phyloP scores from a whole-genome alignment of 257 asterid genomes.

The Voacanga thouarsii region DNA sequence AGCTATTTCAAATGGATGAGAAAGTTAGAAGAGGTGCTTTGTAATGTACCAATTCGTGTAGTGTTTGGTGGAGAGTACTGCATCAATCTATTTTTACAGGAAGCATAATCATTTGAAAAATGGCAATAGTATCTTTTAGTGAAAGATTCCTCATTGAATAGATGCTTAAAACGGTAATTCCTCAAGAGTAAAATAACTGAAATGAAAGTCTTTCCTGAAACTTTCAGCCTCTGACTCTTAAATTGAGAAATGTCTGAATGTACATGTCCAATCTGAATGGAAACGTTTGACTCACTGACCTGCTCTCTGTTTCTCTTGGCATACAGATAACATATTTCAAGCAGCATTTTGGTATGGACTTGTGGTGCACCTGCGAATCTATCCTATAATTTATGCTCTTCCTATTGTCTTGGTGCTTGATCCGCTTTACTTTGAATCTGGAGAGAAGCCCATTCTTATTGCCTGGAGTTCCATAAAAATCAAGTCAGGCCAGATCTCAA shows the following conservation, averaged over 20 bases:
- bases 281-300: constrained; percentile 4
- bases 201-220: not conserved
- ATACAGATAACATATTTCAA: constrained; percentile 59
- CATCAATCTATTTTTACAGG: not conserved
- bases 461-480: constrained; percentile 52
- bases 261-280: not conserved
- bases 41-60: not conserved
- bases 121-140: not conserved
- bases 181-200: not conserved
- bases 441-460: constrained; percentile 55
- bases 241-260: not conserved
- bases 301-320: constrained; percentile 14
- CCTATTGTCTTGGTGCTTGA: constrained; percentile 73
- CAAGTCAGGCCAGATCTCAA: constrained; percentile 26
- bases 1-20: too few species aligned
- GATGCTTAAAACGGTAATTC: not conserved
- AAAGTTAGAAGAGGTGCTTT: too few species aligned
- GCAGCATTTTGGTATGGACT: constrained; percentile 97
- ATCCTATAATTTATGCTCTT: constrained; percentile 87
- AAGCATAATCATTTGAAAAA: not conserved
- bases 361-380: constrained; percentile 87
- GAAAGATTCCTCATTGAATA: not conserved
- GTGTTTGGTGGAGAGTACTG: not conserved
- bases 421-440: constrained; percentile 49
- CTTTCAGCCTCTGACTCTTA: not conserved